Evolutionary conservation across 2,329 filamentous ascomycete genomes (phyloP).

Genomic region (Lasiodiplodia theobromae): DNA sequence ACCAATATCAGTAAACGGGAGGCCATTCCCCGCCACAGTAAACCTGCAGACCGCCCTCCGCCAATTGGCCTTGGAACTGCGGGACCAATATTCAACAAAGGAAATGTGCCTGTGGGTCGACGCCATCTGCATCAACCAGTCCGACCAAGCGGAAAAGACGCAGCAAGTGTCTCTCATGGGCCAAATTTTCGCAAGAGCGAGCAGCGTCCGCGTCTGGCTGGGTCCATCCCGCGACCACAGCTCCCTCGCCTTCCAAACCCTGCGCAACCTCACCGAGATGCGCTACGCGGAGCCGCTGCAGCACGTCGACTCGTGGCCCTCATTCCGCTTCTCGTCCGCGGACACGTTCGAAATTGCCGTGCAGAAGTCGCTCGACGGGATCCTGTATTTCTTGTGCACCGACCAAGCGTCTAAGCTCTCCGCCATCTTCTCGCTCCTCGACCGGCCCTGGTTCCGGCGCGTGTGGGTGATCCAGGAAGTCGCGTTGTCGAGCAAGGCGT

Average conservation of each 20-base stretch:
- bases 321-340: neutral
- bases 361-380: neutral
- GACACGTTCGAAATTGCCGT: neutral
- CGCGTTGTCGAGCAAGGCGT: neutral
- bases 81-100: neutral
- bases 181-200: slow-evolving; percentile 22
- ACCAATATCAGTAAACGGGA: slow-evolving; percentile 25
- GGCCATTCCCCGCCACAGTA: slow-evolving; percentile 17
- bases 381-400: neutral
- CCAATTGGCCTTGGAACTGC: slow-evolving; percentile 1
- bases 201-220: slow-evolving; percentile 30
- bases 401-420: neutral
- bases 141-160: slow-evolving; percentile 28
- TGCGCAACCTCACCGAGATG: neutral
- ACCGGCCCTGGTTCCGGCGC: slow-evolving; percentile 31
- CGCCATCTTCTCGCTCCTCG: neutral
- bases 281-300: neutral
- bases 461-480: slow-evolving; percentile 33
- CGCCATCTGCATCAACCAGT: slow-evolving; percentile 32
- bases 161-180: slow-evolving; percentile 26
- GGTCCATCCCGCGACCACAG: slow-evolving; percentile 31
- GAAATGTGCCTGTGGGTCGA: slow-evolving; percentile 29
- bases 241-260: slow-evolving; percentile 27
- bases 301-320: neutral
- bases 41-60: slow-evolving; percentile 29